Conservation (phyloP, 306 rosid species). For the Cajanus cajan region DNA sequence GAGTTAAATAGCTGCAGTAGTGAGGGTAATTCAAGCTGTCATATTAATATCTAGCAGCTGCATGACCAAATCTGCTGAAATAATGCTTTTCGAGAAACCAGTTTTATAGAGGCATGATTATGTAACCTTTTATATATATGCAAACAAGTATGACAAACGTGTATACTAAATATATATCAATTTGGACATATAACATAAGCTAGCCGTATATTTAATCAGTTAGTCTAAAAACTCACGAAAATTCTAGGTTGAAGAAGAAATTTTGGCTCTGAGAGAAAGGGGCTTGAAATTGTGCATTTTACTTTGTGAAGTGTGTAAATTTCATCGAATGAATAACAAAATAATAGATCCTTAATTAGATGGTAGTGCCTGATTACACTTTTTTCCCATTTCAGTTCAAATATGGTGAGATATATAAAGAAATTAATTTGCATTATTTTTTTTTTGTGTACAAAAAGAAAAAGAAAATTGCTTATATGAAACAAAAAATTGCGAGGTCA, state of each 20-base stretch:
- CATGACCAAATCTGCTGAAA: slow-evolving; percentile 11
- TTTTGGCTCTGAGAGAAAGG: neutral
- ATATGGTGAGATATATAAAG: neutral
- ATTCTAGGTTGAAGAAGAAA: neutral
- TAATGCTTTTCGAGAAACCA: slow-evolving; percentile 7
- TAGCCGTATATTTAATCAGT: neutral
- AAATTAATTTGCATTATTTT: neutral
- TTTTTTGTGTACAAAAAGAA: neutral
- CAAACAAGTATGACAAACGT: too few species aligned
- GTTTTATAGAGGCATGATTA: slow-evolving; percentile 16
- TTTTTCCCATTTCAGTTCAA: neutral
- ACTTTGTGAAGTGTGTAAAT: neutral
- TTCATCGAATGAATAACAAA: neutral
- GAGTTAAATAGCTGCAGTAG: slow-evolving; percentile 19
- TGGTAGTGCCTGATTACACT: neutral
- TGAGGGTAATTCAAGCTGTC: slow-evolving; percentile 21
- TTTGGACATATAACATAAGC: too few species aligned
- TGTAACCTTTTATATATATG: neutral
- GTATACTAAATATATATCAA: too few species aligned
- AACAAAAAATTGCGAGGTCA: neutral
- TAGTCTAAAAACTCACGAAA: neutral
- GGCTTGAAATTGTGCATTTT: neutral
- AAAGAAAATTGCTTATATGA: neutral
- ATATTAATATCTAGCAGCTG: neutral
- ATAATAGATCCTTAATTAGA: neutral